A percentile compares a stretch with the other conserved stretches of the same genome.
Evolutionary conservation across 2,329 filamentous ascomycete genomes (phyloP).

Genomic region (Triangularia setosa): DNA sequence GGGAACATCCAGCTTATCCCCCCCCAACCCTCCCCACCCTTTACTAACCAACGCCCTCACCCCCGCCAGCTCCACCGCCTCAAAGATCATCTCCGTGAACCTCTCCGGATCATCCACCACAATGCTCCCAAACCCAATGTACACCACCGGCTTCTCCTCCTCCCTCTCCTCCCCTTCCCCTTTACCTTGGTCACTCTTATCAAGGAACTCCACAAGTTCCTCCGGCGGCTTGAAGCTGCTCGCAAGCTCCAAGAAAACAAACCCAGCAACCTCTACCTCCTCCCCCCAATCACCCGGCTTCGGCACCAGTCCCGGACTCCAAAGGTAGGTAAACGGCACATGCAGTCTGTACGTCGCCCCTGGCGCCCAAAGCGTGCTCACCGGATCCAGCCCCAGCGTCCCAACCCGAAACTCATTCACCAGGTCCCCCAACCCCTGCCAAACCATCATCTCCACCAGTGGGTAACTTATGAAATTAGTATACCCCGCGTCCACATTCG

Average conservation of each 20-base stretch:
- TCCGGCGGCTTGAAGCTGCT: constrained; percentile 56
- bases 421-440: constrained; percentile 81
- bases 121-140: constrained; percentile 74
- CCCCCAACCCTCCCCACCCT: constrained; percentile 70
- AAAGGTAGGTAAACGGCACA: constrained; percentile 72
- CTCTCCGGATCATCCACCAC: constrained; percentile 67
- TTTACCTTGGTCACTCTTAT: constrained; percentile 19
- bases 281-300: constrained; percentile 66
- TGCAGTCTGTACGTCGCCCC: constrained; percentile 68
- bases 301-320: constrained; percentile 62
- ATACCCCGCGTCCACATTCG: constrained; percentile 67
- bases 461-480: constrained; percentile 80
- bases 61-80: constrained; percentile 61
- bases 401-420: constrained; percentile 70
- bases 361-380: constrained; percentile 74
- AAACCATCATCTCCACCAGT: constrained; percentile 80
- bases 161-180: constrained; percentile 15
- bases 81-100: constrained; percentile 68
- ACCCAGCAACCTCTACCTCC: constrained; percentile 71
- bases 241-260: constrained; percentile 71
- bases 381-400: constrained; percentile 66
- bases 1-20: constrained; percentile 47
- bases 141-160: constrained; percentile 57
- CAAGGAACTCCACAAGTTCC: constrained; percentile 52
- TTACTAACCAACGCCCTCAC: constrained; percentile 70